Evolutionary conservation across 2,329 filamentous ascomycete genomes (phyloP), one percentile per base, ranked within the genome.

Genomic region (Epichloe uncinata): DNA sequence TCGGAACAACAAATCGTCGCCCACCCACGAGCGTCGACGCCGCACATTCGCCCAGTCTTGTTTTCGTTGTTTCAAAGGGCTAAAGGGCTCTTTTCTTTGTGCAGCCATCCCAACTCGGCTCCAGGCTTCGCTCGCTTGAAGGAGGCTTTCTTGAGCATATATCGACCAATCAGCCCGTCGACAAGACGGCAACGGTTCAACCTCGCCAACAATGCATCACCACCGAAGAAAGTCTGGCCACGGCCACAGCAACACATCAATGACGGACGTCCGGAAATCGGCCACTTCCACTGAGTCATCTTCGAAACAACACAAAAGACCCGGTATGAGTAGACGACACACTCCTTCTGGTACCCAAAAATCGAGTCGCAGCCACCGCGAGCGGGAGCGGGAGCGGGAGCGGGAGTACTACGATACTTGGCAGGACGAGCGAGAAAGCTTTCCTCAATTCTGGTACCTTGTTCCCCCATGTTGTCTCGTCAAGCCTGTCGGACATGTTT

Each of bases 391-490:
- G 53, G 71, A 77, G 53, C 67, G 68, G 68, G 22, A 22, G 6
- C 22, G 22, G 60, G 69, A 73, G 1, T n/a, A 35, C 33, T 37
- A 53, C 51, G 73, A 75, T 36, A 70, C 69, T 61, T 77, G 69
- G 61, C 73, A 77, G 48, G 73, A 81, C 49, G 78, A 80, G 58
- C 69, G 77, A 50, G 79, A 82, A 59, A 79, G 74, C 63, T 82
- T 83, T 54, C 79, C 79, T 20, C 78, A 82, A 61, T 82, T 72
- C 60, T 83, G 79, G 79, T 83, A 73, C 51, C 77, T 74, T 12
- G 3, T 38, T 22, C 5, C 7, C 7, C 2, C 16, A 13, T 4
- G 3, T 1, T 35, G 13, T n/a, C 8, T 20, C 9, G 6, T 22
- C 13, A n/a, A n/a, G 12, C 18, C 18, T 36, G 5, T 16, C 9